Conservation (phyloP, 1,139 yeast species). For the Ogataea hybrid region DNA sequence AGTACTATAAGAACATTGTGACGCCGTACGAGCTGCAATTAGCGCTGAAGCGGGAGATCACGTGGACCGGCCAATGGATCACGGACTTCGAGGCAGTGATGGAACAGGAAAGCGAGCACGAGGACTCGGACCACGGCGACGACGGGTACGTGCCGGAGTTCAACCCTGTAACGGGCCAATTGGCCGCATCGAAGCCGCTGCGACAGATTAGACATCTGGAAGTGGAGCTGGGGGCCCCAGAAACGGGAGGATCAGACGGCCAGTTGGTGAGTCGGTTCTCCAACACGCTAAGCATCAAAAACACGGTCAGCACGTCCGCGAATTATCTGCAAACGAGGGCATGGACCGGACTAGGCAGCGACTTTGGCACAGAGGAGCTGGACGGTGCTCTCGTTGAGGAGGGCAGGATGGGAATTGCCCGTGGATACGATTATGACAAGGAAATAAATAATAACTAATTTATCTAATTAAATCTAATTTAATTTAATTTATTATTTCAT, state of each 20-base stretch:
- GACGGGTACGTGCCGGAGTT: conserved; percentile 79
- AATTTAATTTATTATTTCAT: conserved; percentile 2
- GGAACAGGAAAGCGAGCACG: conserved; percentile 27
- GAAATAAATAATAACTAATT: conserved; percentile 2
- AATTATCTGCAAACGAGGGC: conserved; percentile 63
- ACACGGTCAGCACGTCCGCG: conserved; percentile 90
- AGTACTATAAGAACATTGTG: conserved; percentile 85
- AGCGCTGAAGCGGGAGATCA: conserved; percentile 70
- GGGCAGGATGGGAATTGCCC: conserved; percentile 84
- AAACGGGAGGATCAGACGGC: conserved; percentile 11
- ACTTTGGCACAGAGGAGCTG: conserved; percentile 42
- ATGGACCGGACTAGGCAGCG: conserved; percentile 95
- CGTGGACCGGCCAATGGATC: conserved; percentile 94
- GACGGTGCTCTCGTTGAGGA: conserved; percentile 75
- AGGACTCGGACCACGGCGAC: conserved; percentile 24
- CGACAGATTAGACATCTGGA: conserved; percentile 64
- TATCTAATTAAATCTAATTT: no score
- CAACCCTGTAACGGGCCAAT: conserved; percentile 83
- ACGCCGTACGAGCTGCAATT: conserved; percentile 89
- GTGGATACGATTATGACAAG: conserved; percentile 55
- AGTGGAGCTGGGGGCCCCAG: conserved; percentile 35
- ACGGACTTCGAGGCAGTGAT: conserved; percentile 67
- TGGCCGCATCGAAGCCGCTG: conserved; percentile 71
- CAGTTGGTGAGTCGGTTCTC: conserved; percentile 60
- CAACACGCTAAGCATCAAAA: conserved; percentile 60